These are phyloP conservation scores for Claviceps purpurea DNA, from an alignment of 2,329 filamentous ascomycete genomes.

Conservation along the genomic window DNA sequence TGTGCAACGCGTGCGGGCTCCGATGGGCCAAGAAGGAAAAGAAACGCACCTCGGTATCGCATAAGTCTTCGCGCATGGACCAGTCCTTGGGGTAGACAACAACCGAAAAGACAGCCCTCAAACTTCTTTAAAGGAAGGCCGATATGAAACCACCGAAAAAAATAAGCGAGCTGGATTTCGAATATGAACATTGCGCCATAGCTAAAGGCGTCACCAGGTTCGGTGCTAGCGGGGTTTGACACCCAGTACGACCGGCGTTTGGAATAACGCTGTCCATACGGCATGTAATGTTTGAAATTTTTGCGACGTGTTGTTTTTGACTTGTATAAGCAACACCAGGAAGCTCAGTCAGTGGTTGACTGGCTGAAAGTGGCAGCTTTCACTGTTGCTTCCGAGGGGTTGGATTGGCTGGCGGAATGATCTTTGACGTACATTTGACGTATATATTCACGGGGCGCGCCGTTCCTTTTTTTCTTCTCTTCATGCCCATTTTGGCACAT, in stretches of 20 bases:
- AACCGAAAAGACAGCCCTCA: background rate
- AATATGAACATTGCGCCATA: background rate
- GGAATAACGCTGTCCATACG: background rate
- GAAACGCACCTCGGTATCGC: slow-evolving; percentile 32
- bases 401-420: too few relatives aligned
- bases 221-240: background rate
- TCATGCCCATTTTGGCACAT: background rate
- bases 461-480: background rate
- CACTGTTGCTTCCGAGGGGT: background rate
- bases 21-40: slow-evolving; percentile 73
- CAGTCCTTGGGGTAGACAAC: slow-evolving; percentile 10
- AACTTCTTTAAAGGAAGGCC: background rate
- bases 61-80: slow-evolving; percentile 11
- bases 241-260: slow-evolving; percentile 1
- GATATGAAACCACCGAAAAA: background rate
- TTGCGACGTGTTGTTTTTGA: background rate
- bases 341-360: too few relatives aligned
- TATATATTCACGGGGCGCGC: background rate
- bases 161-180: background rate
- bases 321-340: too few relatives aligned
- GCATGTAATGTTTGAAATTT: background rate
- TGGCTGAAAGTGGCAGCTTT: too few relatives aligned
- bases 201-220: background rate
- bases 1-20: slow-evolving; percentile 87
- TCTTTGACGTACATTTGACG: background rate